These are phyloP conservation scores for Epichloe elymi DNA, from an alignment of 2,329 filamentous ascomycete genomes.

Conservation along the genomic window DNA sequence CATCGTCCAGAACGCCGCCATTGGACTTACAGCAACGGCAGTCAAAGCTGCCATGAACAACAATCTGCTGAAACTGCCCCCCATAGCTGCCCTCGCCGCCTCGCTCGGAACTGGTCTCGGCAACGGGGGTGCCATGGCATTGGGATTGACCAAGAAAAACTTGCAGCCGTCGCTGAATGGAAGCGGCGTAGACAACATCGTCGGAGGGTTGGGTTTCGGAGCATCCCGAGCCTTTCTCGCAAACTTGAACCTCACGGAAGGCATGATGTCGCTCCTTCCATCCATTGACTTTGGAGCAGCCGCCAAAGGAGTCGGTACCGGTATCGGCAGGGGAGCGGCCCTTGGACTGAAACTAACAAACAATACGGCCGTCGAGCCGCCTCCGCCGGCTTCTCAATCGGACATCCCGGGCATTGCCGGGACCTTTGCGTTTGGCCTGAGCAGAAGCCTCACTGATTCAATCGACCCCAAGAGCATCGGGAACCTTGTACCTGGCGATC, in stretches of 20 bases:
- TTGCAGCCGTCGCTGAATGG: constrained; percentile 10
- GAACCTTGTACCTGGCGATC: background rate
- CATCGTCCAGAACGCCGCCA: constrained; percentile 16
- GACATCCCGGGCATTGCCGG: constrained; percentile 5
- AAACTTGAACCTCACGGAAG: constrained; percentile 11
- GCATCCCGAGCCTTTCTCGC: constrained; percentile 13
- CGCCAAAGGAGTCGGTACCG: background rate
- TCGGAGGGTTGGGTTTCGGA: constrained; percentile 17
- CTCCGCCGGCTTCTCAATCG: background rate
- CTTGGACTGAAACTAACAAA: constrained; percentile 4
- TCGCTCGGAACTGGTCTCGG: constrained; percentile 13
- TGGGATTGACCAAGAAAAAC: constrained; percentile 9
- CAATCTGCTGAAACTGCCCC: constrained; percentile 8
- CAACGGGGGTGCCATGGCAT: constrained; percentile 13
- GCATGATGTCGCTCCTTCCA: constrained; percentile 4
- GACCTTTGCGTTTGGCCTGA: constrained; percentile 2
- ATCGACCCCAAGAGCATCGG: background rate
- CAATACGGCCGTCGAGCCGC: background rate
- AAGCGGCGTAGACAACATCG: constrained; percentile 10
- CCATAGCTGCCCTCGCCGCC: constrained; percentile 9
- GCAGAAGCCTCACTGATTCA: background rate
- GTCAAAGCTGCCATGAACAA: constrained; percentile 13
- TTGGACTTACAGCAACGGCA: constrained; percentile 16
- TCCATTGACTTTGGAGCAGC: constrained; percentile 3
- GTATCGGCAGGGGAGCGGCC: constrained; percentile 2